Base-by-base conservation (phyloP, 345 rosid species). In the Populus simonii region DNA sequence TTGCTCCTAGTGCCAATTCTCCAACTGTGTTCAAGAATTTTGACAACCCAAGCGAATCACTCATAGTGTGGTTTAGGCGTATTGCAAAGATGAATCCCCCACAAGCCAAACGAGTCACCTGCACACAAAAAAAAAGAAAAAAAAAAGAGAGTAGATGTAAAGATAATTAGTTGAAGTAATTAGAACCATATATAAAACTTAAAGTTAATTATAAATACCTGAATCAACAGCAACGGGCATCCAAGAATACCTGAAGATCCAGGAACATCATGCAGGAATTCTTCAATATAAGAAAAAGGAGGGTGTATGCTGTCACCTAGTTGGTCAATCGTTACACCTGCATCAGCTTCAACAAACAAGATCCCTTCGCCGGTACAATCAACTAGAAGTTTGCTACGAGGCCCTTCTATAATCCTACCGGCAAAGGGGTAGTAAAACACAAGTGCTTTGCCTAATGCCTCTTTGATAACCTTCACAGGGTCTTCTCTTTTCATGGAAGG, bases 371-470 rank as follows among this genome's bases (percentile, higher is more conserved):
- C 82, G 1, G 20, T 82, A 25, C 82, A 82, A n/a, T 79, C 80
- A 59, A 82, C 85, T 9, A 57, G 6, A 29, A 82, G 82, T 57
- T 78, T 82, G 18, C 75, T 25, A 6, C 45, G 41, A 47, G 67
- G 27, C 25, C 78, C 78, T 69, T 77, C 78, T 17, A 66, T 36
- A 11, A 77, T 18, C n/a, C 80, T 72, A 2, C 84, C 81, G 3
- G 84, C 78, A 12, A 74, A 53, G 16, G 84, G 84, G 57, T 82
- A 74, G 59, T 74, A 82, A 66, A 51, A 78, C 39, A 78, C 81
- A 0, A 82, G 75, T 17, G 80, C 23, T 61, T 35, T 17, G 0
- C 76, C 61, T 0, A 81, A 27, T 39, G 78, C 84, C 17, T 65
- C 61, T 13, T 62, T 69, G 25, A 81, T 38, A 25, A 70, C 45